These are phyloP conservation scores for Coix lacrymajobi DNA, from an alignment of 176 grass and related monocot species.

Conservation along the genomic window DNA sequence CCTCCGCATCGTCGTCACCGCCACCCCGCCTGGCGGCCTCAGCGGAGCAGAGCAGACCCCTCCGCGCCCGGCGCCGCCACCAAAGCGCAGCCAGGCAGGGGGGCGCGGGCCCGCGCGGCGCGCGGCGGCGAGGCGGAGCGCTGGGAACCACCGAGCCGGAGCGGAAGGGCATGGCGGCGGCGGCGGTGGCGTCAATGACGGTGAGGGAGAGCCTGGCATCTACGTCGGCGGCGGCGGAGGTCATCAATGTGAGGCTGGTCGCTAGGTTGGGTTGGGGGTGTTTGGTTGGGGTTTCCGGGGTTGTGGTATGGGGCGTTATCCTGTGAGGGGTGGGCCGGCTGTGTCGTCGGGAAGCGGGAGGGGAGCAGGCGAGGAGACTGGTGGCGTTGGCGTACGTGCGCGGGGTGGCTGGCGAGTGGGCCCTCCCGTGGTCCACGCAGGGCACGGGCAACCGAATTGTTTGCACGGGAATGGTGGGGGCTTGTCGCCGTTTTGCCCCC, in stretches of 20 bases:
- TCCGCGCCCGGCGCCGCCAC: neutral
- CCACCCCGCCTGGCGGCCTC: constrained; percentile 23
- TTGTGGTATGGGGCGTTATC: too few species aligned
- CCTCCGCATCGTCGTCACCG: neutral
- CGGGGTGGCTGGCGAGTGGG: neutral
- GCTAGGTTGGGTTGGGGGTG: constrained; percentile 33
- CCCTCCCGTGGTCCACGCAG: neutral
- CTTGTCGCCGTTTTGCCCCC: neutral
- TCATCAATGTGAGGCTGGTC: constrained; percentile 36
- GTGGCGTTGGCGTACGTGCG: neutral
- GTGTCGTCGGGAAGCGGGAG: constrained; percentile 22
- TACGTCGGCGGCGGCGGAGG: constrained; percentile 26
- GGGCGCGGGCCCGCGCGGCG: constrained; percentile 1
- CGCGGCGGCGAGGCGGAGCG: neutral
- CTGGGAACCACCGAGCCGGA: constrained; percentile 41
- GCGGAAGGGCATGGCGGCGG: constrained; percentile 51
- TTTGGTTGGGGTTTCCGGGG: constrained; percentile 15
- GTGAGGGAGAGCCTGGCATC: constrained; percentile 48
- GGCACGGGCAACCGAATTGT: neutral
- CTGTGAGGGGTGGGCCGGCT: neutral
- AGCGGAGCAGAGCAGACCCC: constrained; percentile 29
- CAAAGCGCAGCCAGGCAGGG: constrained; percentile 21
- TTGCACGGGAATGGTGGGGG: neutral
- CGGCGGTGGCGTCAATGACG: constrained; percentile 34
- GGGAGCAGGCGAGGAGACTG: constrained; percentile 10